Base-by-base conservation (phyloP, 306 rosid genomes). In the Pyrus pyrifolia region DNA sequence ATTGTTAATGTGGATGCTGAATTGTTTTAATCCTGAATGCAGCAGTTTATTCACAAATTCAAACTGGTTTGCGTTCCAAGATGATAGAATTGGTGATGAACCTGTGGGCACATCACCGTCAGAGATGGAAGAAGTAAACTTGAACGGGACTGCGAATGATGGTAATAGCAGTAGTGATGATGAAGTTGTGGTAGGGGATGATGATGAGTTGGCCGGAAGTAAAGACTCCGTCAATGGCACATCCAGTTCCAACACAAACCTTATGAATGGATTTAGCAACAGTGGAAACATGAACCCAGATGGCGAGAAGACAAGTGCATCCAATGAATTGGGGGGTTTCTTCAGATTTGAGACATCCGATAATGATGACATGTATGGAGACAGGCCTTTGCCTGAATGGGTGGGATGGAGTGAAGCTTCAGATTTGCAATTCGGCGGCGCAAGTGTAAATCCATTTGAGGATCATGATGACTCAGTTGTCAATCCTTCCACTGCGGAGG, bases 41-140 rank as follows among this genome's bases (percentile, higher is more conserved):
- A 87, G 99, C 87, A 91, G 96, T 72, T 86, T 96, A 72, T 96
- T 93, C 85, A 96, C 97, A 22, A 96, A 96, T 85, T 96, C 98
- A 84, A 93, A 92, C 88, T 96, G 99, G 99, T 93, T 96, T 79
- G 93, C 97, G 8, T 96, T 89, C 89, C 97, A 96, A 96, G 97
- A 93, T 25, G 97, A 88, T 71, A 86, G 97, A 88, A 82, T 75
- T 70, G 93, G 87, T 66, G 80, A 81, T 83, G 81, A 85, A 69
- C 67, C 90, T 73, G 89, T 72, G 70, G 96, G 88, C 22, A 77
- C 93, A 19, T 80, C 92, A 77, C 80, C 91, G 44, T 82, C 92
- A 0, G 99, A 93, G 71, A 88, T 93, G 99, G 98, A 93, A 72
- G 98, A 93, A 75, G 83, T 93, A 59, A 91, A 86, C 83, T 88